Base-by-base conservation (phyloP, 768 basidiomycete genomes). In the Suillus hirtellus region DNA sequence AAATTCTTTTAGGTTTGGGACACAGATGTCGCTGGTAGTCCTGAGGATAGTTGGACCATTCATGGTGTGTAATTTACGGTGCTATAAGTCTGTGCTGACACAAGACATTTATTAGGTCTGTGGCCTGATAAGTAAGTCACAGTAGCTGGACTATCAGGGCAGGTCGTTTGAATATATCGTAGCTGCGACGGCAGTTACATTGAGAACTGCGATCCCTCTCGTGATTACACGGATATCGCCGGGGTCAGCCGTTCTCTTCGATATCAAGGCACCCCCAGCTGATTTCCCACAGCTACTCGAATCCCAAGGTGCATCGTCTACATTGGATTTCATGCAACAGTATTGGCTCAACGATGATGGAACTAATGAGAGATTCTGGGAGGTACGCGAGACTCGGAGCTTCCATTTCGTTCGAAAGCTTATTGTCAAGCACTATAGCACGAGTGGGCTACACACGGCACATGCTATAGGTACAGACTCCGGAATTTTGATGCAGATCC, bases 371-470 rank as follows among this genome's bases (percentile, higher is more conserved):
- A 69, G 81, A 38, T 86, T 91, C 70, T 92, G 89, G 90, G 82
- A 87, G 79, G 88, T 87, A 67, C 38, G 82, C 62, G 49, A 10
- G 47, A 38, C 19, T 54, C 21, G 44, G 40, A 11, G 27, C 17
- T 19, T 52, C 21, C 14, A 2, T 38, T n/a, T 37, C 11, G 37
- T 49, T 14, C 19, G 35, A 58, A 59, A 11, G 9, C 56, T 71
- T 15, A 66, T 65, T n/a, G 44, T 52, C 9, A 9, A 52, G 27
- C 47, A 34, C 60, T 65, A 4, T 60, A 87, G 84, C 88, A 92
- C 63, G 90, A 91, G 72, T 91, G 89, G 89, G 64, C 75, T 11
- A 84, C 79, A 14, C 90, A 91, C 68, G 90, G 90, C 38, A 91
- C 82, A 11, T 82, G 80, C 68, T 78, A 71, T 54, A 75, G 73